These are phyloP conservation scores for Lactarius hatsudake DNA, from an alignment of 768 basidiomycete genomes.

Conservation along the genomic window DNA sequence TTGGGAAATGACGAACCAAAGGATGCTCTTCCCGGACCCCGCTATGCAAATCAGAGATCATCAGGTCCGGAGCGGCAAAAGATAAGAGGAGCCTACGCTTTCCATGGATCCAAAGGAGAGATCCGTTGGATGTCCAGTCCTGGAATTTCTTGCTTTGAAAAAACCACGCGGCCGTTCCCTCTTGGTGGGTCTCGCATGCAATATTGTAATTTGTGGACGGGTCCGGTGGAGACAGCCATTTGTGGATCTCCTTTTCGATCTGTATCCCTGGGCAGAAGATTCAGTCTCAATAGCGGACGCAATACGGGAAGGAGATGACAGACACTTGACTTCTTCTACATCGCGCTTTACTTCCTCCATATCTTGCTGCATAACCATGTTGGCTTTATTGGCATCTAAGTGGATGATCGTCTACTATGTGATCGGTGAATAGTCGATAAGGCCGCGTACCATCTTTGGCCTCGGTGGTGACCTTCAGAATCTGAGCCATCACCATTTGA, in stretches of 20 bases:
- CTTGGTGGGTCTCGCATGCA: neutral
- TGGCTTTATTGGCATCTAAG: neutral
- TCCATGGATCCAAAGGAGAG: neutral
- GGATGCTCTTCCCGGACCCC: neutral
- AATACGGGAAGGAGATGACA: neutral
- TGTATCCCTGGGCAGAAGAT: neutral
- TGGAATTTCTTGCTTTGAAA: neutral
- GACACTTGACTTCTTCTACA: neutral
- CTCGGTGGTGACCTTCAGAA: neutral
- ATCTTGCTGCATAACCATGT: neutral
- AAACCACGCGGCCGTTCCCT: neutral
- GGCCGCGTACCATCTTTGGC: neutral
- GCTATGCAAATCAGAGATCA: neutral
- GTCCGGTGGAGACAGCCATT: neutral
- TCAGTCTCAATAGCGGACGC: neutral
- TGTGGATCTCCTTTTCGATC: neutral
- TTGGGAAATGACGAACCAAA: neutral
- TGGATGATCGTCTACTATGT: too few relatives aligned
- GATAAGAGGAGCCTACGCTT: neutral
- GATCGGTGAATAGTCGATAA: neutral
- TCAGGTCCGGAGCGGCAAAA: neutral
- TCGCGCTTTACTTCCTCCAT: neutral
- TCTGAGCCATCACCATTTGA: neutral
- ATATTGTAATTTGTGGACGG: neutral
- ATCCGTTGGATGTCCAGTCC: neutral